Evolutionary conservation across 2,329 filamentous ascomycete genomes (phyloP).

Genomic region (Aspergillus sp.): DNA sequence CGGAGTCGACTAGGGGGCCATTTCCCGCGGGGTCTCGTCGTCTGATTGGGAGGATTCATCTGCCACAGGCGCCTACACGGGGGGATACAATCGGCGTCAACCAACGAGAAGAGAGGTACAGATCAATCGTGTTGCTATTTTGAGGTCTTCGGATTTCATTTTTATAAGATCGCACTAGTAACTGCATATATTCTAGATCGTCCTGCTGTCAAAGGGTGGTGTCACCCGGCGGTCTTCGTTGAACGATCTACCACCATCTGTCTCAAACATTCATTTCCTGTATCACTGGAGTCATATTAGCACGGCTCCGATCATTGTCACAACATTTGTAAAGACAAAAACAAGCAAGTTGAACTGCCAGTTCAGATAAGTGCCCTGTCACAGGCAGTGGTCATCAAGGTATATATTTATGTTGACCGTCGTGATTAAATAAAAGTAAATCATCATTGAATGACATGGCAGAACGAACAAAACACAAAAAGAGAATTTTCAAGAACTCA

Average conservation of each 20-base stretch:
- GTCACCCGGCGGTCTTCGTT: background rate
- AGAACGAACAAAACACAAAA: conserved; percentile 13
- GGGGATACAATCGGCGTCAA: background rate
- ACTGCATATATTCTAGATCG: background rate
- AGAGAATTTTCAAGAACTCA: conserved; percentile 22
- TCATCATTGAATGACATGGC: conserved; percentile 60
- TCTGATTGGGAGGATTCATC: background rate
- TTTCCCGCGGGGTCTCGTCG: background rate
- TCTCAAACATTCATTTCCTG: background rate
- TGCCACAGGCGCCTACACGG: background rate
- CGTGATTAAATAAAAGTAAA: conserved; percentile 68
- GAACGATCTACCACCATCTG: background rate
- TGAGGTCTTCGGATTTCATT: background rate
- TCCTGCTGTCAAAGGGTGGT: background rate
- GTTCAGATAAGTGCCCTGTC: conserved; percentile 61
- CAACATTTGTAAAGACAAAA: conserved; percentile 2
- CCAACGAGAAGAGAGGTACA: background rate
- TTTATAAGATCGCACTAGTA: background rate
- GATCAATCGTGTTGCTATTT: background rate
- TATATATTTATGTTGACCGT: conserved; percentile 76
- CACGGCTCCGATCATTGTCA: conserved; percentile 11
- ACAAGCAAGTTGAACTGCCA: conserved; percentile 1
- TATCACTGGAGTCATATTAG: conserved; percentile 12
- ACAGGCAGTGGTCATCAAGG: conserved; percentile 78
- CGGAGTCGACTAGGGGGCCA: background rate